Base-by-base conservation (phyloP, 2,329 filamentous ascomycete genomes). In the Gyromitra esculenta region DNA sequence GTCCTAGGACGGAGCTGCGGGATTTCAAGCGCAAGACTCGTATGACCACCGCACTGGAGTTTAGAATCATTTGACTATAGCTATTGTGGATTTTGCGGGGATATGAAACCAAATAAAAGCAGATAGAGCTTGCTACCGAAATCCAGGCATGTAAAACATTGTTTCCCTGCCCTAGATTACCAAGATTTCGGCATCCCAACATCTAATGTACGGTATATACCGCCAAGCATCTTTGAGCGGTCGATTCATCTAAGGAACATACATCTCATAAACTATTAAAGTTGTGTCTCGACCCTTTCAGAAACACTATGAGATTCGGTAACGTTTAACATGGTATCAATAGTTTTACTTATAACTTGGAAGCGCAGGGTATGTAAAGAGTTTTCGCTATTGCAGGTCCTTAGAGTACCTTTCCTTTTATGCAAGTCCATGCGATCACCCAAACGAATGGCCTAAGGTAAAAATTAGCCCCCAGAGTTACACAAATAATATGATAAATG, bases 361-460 rank as follows among this genome's bases (percentile, higher is more conserved):
- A 21, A 39, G 56, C 43, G 60, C 18, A 25, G 31, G 57, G 13
- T n/a, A 41, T 52, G 35, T 25, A 54, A 25, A 50, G 25, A 31
- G 2, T 31, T 50, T 39, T 41, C 37, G 6, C 43, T 57, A 18
- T 18, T 60, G 39, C 37, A 59, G 11, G 39, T 9, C 31, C 37
- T 21, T 45, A 3, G 11, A n/a, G n/a, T n/a, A 45, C 5, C 31
- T 13, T 62, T 31, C 25, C 25, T 54, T 62, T 71, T 35, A 71
- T 63, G 68, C 43, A 74, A 60, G 57, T 45, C 37, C 15, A 52
- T 54, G 56, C 71, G 71, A 62, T 69, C n/a, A 37, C 35, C 37
- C 45, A 66, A 66, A 52, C 43, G 63, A 73, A 68, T 62, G 18
- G 54, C 63, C 35, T 35, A 63, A 63, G 56, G 37, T 59, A 70